Percentiles rank a stretch among this genome's conserved stretches.
Evolutionary conservation across 1,284 basidiomycete species (phyloP).

Genomic region (Boletellus sp.): DNA sequence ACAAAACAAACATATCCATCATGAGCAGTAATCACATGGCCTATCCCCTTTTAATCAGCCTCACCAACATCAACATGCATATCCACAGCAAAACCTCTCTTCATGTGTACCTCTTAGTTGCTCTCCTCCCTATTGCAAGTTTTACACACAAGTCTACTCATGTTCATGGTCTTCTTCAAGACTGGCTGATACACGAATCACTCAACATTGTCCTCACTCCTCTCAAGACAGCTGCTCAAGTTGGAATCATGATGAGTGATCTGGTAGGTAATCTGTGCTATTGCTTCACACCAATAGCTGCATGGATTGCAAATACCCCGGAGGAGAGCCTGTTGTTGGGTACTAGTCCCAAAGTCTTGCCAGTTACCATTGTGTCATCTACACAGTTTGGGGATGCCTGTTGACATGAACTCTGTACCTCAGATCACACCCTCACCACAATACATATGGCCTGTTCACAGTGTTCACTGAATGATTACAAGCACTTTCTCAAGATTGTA

Average conservation of each 20-base stretch:
- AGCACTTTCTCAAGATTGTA: not conserved
- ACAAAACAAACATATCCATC: not conserved
- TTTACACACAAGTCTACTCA: not conserved
- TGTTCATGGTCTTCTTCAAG: not conserved
- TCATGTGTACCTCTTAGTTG: not conserved
- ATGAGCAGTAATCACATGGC: not conserved
- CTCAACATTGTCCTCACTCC: not conserved
- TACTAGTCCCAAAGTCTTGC: too few relatives aligned
- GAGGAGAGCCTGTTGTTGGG: too few relatives aligned
- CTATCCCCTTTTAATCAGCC: not conserved
- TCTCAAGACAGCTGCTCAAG: not conserved
- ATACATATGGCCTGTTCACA: too few relatives aligned
- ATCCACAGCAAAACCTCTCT: not conserved
- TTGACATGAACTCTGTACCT: too few relatives aligned
- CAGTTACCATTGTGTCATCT: too few relatives aligned
- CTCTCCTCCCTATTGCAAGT: not conserved
- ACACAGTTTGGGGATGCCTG: too few relatives aligned
- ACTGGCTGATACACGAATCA: not conserved
- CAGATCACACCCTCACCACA: too few relatives aligned
- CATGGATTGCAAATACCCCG: not conserved
- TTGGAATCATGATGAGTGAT: slow-evolving; percentile 2
- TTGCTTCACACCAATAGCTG: slow-evolving; percentile 1
- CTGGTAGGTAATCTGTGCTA: not conserved
- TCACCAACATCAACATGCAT: not conserved
- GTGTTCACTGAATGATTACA: not conserved